phyloP scores from a whole-genome alignment of 306 rosid genomes.

The Rosa lucieae region DNA sequence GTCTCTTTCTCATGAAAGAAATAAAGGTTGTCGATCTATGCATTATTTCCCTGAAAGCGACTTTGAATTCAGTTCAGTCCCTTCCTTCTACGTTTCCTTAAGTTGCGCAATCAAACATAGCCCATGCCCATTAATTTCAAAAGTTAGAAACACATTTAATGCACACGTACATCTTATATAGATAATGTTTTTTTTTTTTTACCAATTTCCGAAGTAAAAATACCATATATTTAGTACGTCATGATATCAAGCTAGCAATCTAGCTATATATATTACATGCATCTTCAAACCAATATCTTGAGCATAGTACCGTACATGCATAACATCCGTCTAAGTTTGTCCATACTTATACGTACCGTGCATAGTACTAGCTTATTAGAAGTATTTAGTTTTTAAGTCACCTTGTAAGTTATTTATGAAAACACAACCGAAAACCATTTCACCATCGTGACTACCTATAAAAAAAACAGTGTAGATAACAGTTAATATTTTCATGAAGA shows the following conservation, averaged over 20 bases:
- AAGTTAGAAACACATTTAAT: constrained; percentile 12
- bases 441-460: background rate
- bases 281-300: background rate
- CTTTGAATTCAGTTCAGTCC: background rate
- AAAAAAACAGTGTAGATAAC: background rate
- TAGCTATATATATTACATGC: background rate
- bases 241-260: background rate
- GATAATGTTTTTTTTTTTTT: background rate
- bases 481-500: background rate
- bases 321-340: too few species aligned
- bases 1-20: constrained; percentile 7
- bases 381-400: background rate
- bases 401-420: background rate
- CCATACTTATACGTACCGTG: too few species aligned
- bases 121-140: constrained; percentile 24
- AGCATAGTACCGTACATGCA: too few species aligned
- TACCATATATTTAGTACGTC: background rate
- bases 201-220: background rate
- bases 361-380: too few species aligned
- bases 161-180: background rate
- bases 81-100: constrained; percentile 12
- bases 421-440: background rate
- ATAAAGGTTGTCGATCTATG: constrained; percentile 16
- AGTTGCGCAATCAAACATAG: background rate
- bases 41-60: constrained; percentile 32